These are phyloP conservation scores for Ceratobasidium sp. DNA, from an alignment of 1,284 basidiomycete genomes.

Conservation along the genomic window DNA sequence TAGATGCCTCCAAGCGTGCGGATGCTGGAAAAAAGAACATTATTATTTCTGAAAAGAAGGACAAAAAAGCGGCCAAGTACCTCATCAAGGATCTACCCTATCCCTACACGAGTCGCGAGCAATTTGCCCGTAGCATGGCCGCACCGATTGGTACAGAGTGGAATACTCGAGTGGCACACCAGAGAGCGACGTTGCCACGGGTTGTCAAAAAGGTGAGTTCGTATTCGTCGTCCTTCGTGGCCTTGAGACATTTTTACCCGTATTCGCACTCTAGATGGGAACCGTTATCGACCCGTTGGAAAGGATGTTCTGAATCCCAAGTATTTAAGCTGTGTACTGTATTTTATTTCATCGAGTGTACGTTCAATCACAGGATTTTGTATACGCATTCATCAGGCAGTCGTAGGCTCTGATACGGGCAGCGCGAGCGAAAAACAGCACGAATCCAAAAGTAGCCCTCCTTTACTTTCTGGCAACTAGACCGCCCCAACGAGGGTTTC, in stretches of 20 bases:
- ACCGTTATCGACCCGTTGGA: slow-evolving; percentile 76
- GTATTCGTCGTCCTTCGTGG: slow-evolving; percentile 21
- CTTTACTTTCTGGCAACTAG: background rate
- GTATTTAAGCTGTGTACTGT: background rate
- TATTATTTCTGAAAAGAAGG: slow-evolving; percentile 92
- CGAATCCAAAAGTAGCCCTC: background rate
- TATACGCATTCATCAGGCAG: background rate
- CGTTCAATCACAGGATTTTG: background rate
- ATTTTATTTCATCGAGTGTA: background rate
- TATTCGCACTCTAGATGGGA: slow-evolving; percentile 61
- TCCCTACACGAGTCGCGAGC: slow-evolving; percentile 89
- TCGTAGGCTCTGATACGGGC: background rate
- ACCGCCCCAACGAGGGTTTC: background rate
- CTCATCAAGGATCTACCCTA: slow-evolving; percentile 88
- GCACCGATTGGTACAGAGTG: slow-evolving; percentile 88
- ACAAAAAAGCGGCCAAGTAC: slow-evolving; percentile 92
- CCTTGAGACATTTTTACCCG: slow-evolving; percentile 35
- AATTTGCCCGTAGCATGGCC: slow-evolving; percentile 85
- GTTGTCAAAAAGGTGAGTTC: slow-evolving; percentile 83
- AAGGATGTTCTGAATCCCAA: slow-evolving; percentile 56
- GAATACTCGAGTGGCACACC: slow-evolving; percentile 90
- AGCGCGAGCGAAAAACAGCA: background rate
- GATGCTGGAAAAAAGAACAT: slow-evolving; percentile 86
- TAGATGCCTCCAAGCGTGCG: slow-evolving; percentile 77
- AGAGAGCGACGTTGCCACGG: slow-evolving; percentile 80